These are phyloP conservation scores for Botryotinia globosa DNA, from an alignment of 2,329 filamentous ascomycete species.

Conservation along the genomic window DNA sequence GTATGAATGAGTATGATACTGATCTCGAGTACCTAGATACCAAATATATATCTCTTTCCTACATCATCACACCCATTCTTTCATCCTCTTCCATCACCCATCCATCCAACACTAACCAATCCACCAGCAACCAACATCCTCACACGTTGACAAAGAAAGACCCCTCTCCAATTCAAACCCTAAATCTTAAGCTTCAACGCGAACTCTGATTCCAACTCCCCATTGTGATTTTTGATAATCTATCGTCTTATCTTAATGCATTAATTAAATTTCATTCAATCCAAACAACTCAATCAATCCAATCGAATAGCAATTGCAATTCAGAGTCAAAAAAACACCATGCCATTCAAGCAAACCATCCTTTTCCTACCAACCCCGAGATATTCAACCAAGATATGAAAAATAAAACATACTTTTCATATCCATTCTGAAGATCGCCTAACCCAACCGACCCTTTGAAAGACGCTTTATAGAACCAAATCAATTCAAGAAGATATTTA, in stretches of 20 bases:
- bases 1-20: accelerated
- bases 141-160: background rate
- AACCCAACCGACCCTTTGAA: background rate
- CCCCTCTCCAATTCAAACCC: background rate
- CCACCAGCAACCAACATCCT: background rate
- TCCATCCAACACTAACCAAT: background rate
- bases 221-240: background rate
- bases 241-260: background rate
- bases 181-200: background rate
- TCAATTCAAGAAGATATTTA: background rate
- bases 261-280: background rate
- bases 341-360: background rate
- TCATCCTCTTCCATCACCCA: background rate
- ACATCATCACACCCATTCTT: background rate
- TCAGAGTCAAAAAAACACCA: background rate
- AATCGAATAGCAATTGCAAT: background rate
- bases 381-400: background rate
- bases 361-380: background rate
- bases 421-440: background rate
- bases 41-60: background rate
- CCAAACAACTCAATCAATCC: background rate
- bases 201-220: background rate
- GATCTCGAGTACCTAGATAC: background rate
- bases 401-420: background rate
- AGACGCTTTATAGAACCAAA: background rate